Base-by-base conservation (phyloP, 192 early-diverging fungal species). In the Coemansia sp. region DNA sequence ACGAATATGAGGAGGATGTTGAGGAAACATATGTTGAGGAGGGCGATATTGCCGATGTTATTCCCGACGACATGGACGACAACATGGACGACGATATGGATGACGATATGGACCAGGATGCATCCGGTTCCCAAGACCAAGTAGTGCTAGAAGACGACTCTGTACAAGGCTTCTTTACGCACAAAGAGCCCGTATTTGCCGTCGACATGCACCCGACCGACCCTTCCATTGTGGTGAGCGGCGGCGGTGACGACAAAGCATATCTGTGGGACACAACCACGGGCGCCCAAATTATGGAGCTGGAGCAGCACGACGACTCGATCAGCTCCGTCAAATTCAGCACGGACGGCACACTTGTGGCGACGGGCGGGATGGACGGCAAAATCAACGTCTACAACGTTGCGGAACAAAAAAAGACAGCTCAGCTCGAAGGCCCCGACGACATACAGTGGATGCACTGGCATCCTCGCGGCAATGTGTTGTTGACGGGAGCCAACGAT, bases 331-430 rank as follows among this genome's bases (percentile, higher is more conserved):
- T 91, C 0, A 86, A 82, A 19, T 99, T 97, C 75, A 94, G 87
- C 73, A 70, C 66, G 32, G 90, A 92, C 67, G 97, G 97, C 22
- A 72, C 85, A 54, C 91, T 88, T 70, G 87, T 93, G 53, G 95
- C 95, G 5, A 85, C 90, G 2, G 97, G 91, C 48, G 94, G 92
- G n/a, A 94, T 99, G 95, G 95, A 97, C 66, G 97, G 97, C 47
- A 87, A 90, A 60, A 83, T 97, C 65, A 77, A 87, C 37, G 80
- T 93, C 14, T 77, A 77, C 56, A 64, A 50, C 14, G 47, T 70
- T 14, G 49, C 57, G 17, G 19, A 38, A 14, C 41, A 56, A 38
- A 22, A 54, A 45, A 56, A 50, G 37, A 71, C 66, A 14, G 74
- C 82, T 1, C 57, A 75, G 17, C 83, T 97, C 23, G 94, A 99